Evolutionary conservation across 352 stramenopile genomes (phyloP).

Genomic region (Globisporangium emineosum): DNA sequence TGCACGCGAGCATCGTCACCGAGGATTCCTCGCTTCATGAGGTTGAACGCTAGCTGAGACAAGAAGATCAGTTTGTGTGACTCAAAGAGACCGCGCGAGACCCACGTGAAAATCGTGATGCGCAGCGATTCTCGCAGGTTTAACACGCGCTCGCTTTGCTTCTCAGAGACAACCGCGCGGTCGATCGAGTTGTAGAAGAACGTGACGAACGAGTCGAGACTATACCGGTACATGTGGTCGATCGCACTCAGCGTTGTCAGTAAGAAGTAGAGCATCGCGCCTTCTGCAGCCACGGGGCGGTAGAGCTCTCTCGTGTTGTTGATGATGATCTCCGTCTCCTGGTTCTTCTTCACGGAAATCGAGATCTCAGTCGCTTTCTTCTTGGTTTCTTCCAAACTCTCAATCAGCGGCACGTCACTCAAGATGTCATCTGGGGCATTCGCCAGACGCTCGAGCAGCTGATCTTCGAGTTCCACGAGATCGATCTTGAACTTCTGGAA

Average conservation of each 20-base stretch:
- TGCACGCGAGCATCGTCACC: constrained; percentile 92
- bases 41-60: constrained; percentile 95
- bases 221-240: constrained; percentile 99
- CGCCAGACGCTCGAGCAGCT: constrained; percentile 93
- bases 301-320: constrained; percentile 94
- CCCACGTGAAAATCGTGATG: constrained; percentile 97
- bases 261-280: constrained; percentile 97
- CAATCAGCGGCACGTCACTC: constrained; percentile 94
- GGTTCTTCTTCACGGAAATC: constrained; percentile 92
- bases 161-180: constrained; percentile 80
- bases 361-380: constrained; percentile 95
- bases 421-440: constrained; percentile 97
- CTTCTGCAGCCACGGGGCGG: constrained; percentile 91
- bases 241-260: constrained; percentile 94
- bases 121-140: constrained; percentile 93
- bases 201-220: constrained; percentile 95
- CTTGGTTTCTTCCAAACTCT: constrained; percentile 96
- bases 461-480: constrained; percentile 95
- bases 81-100: constrained; percentile 95
- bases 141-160: constrained; percentile 88
- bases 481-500: constrained; percentile 97
- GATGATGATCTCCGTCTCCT: constrained; percentile 94
- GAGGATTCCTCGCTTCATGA: constrained; percentile 96
- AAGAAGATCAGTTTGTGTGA: constrained; percentile 97
- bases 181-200: constrained; percentile 97